A percentile compares a stretch with the other conserved stretches of the same genome.
Evolutionary conservation across 1,284 basidiomycete species (phyloP).

Genomic region (Malassezia brasiliensis): DNA sequence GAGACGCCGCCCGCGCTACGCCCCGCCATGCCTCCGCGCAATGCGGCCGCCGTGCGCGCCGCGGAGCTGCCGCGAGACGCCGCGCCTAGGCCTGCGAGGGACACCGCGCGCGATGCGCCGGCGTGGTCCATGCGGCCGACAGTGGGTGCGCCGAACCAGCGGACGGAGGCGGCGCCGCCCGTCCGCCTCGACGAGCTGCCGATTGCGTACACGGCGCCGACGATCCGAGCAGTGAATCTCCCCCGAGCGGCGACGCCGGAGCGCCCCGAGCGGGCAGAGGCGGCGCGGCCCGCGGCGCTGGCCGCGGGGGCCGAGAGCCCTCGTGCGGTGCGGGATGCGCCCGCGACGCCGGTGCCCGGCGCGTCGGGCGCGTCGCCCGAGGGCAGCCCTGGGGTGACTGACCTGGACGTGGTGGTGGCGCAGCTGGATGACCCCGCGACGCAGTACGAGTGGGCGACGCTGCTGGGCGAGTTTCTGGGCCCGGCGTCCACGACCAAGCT

Average conservation of each 20-base stretch:
- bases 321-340: too few species aligned
- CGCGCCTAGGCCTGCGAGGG: too few species aligned
- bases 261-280: too few species aligned
- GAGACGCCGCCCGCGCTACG: too few species aligned
- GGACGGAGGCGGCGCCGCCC: background rate
- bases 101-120: too few species aligned
- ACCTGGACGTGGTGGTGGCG: constrained; percentile 41
- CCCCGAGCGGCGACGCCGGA: background rate
- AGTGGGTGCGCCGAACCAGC: background rate
- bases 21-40: too few species aligned
- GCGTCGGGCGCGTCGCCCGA: background rate
- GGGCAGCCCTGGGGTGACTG: constrained; percentile 20
- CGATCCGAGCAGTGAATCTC: background rate
- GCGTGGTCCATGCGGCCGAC: too few species aligned
- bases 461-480: constrained; percentile 59
- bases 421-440: constrained; percentile 23
- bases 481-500: constrained; percentile 50
- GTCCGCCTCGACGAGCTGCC: background rate
- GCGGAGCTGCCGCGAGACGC: too few species aligned
- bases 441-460: constrained; percentile 52
- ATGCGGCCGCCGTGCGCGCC: background rate
- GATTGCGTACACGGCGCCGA: background rate
- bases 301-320: too few species aligned
- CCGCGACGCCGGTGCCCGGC: background rate
- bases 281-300: too few species aligned